Evolutionary conservation across 176 grass and related monocot species (phyloP), one percentile per base, ranked within the genome.

Genomic region (Aechmea fasciata): DNA sequence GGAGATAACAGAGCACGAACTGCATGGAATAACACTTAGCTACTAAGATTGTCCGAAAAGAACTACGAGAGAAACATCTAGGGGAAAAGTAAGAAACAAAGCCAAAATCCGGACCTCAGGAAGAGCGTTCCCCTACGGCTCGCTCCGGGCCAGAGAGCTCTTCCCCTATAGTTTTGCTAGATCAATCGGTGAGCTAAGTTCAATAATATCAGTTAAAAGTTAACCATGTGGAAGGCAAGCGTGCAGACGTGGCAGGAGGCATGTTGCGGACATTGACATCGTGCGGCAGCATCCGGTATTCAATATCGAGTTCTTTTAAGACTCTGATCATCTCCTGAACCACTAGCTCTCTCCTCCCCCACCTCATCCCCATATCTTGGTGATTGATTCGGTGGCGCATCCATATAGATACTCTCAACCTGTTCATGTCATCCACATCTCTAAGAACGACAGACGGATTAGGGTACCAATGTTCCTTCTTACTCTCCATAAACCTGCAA

Each of bases 391-490:
- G 85, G 48, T 97, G 93, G 29, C 86, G 76, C 79, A 84, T 85
- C 93, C 93, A 97, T 66, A 97, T 90, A 41, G 93, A 90, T 52
- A 81, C 48, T 49, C 68, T 87, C 8, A 97, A 67, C n/a, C 82
- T 89, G 79, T 97, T 92, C 22, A 77, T 87, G 47, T 90, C 84
- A 20, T 87, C 86, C 1, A 97, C 87, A 23, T 92, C 93, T 55
- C 86, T 83, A 14, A 97, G 80, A 26, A 92, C 89, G 26, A 97
- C 81, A 55, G 77, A 79, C 2, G 89, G 76, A 8, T 74, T 68
- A n/a, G 89, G 93, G 73, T 97, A 92, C 93, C 93, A 92, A 2
- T 97, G 89, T 33, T 97, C 93, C 78, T 83, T 97, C 80, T 97
- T 92, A 81, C 81, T 97, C 76, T 87, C 84, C 68, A 97, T 83